A percentile compares a stretch with the other conserved stretches of the same genome.
These are phyloP conservation scores for Ogataea chonburiensis DNA, from an alignment of 805 yeast genomes.

Conservation along the genomic window DNA sequence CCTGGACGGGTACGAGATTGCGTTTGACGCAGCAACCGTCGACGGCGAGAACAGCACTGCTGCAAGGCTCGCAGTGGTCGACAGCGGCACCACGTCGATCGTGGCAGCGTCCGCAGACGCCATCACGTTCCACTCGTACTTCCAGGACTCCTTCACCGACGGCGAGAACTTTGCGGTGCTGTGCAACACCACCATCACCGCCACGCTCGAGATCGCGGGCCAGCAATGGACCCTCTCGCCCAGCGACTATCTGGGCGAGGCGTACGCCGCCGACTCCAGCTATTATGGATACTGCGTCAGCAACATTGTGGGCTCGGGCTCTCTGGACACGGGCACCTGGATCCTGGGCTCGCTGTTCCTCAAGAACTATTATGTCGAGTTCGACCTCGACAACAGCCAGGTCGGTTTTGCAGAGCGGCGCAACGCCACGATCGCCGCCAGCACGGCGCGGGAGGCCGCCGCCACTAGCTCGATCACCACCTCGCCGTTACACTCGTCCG, in stretches of 20 bases:
- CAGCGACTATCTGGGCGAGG: slow-evolving; percentile 47
- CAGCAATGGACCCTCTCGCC: slow-evolving; percentile 46
- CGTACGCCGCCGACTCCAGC: slow-evolving; percentile 36
- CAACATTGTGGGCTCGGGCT: slow-evolving; percentile 57
- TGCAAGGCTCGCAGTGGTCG: slow-evolving; percentile 50
- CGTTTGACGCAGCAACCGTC: slow-evolving; percentile 32
- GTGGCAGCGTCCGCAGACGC: slow-evolving; percentile 59
- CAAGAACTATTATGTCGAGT: slow-evolving; percentile 53
- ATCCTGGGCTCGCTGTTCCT: slow-evolving; percentile 64
- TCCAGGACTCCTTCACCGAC: slow-evolving; percentile 50
- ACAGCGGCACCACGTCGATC: slow-evolving; percentile 66
- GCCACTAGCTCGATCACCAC: too few relatives aligned
- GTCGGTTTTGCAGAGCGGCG: slow-evolving; percentile 56
- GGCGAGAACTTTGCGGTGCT: slow-evolving; percentile 61
- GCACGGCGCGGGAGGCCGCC: background rate
- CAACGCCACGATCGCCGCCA: slow-evolving; percentile 24
- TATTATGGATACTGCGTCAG: slow-evolving; percentile 58
- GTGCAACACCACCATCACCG: slow-evolving; percentile 46
- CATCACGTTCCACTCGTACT: slow-evolving; percentile 48
- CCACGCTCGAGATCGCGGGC: slow-evolving; percentile 45
- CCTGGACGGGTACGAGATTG: slow-evolving; percentile 35
- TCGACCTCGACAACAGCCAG: slow-evolving; percentile 47
- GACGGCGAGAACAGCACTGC: slow-evolving; percentile 17
- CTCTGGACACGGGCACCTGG: slow-evolving; percentile 47
- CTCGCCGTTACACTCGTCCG: too few relatives aligned